A percentile compares a stretch with the other conserved stretches of the same genome.
Evolutionary conservation across 768 basidiomycete genomes (phyloP).

Genomic region (Neoboletus magnificus): DNA sequence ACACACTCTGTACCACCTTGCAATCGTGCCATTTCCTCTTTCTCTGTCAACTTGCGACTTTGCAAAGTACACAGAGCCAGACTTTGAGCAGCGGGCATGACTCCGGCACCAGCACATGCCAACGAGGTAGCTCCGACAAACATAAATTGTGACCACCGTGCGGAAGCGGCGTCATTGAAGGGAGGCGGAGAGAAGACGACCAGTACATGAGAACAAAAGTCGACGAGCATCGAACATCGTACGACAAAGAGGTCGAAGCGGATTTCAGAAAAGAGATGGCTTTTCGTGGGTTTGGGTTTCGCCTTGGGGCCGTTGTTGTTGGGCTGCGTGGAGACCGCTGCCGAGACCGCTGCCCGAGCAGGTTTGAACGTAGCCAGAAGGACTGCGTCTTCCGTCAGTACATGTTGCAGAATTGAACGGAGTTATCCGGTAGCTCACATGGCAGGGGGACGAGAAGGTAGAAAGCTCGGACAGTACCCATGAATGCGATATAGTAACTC

Average conservation of each 20-base stretch:
- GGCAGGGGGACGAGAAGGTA: slow-evolving; percentile 68
- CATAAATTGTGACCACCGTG: slow-evolving; percentile 35
- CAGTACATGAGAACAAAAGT: slow-evolving; percentile 60
- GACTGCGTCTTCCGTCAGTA: slow-evolving; percentile 39
- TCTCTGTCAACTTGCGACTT: slow-evolving; percentile 23
- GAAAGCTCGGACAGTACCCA: slow-evolving; percentile 62
- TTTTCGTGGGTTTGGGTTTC: slow-evolving; percentile 44
- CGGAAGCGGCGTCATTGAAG: slow-evolving; percentile 24
- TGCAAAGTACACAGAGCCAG: slow-evolving; percentile 67
- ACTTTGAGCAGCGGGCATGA: slow-evolving; percentile 68
- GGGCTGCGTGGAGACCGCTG: slow-evolving; percentile 2
- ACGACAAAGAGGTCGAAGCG: slow-evolving; percentile 68
- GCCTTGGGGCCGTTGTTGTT: slow-evolving; percentile 23
- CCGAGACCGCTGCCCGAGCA: slow-evolving; percentile 16
- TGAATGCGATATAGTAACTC: slow-evolving; percentile 71
- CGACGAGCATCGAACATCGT: slow-evolving; percentile 61
- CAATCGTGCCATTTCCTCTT: slow-evolving; percentile 36
- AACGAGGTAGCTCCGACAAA: slow-evolving; percentile 63
- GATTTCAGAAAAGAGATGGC: slow-evolving; percentile 56
- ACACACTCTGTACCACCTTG: slow-evolving; percentile 1
- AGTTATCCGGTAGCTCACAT: slow-evolving; percentile 39
- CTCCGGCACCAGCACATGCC: slow-evolving; percentile 63
- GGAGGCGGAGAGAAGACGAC: slow-evolving; percentile 53
- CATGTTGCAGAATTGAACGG: slow-evolving; percentile 32
- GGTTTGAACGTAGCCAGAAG: slow-evolving; percentile 61